phyloP scores from a whole-genome alignment of 352 stramenopile species.

The Globisporangium cylindrosporum region DNA sequence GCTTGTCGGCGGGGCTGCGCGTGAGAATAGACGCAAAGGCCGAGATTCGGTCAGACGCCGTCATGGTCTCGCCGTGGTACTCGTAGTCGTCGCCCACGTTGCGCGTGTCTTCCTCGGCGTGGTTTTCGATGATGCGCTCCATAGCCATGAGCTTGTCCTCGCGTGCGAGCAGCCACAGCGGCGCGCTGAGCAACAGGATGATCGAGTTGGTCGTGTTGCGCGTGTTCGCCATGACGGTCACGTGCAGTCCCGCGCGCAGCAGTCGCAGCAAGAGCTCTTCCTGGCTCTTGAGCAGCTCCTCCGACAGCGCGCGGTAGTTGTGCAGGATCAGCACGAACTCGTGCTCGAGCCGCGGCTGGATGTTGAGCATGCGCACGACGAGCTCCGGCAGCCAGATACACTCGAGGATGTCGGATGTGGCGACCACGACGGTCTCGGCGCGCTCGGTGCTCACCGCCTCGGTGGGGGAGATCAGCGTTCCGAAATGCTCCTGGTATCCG shows the following conservation, averaged over 20 bases:
- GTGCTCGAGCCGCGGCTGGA: slow-evolving; percentile 53
- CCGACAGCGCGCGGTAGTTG: slow-evolving; percentile 25
- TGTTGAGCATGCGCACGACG: slow-evolving; percentile 57
- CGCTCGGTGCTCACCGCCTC: slow-evolving; percentile 27
- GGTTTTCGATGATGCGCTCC: slow-evolving; percentile 58
- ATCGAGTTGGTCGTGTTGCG: slow-evolving; percentile 39
- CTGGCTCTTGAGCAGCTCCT: slow-evolving; percentile 28
- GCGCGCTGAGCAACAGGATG: slow-evolving; percentile 51
- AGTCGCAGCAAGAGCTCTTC: slow-evolving; percentile 39
- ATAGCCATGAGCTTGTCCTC: slow-evolving; percentile 67
- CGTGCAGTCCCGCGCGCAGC: slow-evolving; percentile 44
- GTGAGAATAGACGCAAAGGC: slow-evolving; percentile 60
- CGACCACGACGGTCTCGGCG: slow-evolving; percentile 30
- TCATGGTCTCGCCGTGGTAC: slow-evolving; percentile 54
- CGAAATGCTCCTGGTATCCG: slow-evolving; percentile 58
- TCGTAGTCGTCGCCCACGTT: slow-evolving; percentile 54
- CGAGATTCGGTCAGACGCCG: slow-evolving; percentile 40
- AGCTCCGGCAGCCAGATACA: slow-evolving; percentile 54
- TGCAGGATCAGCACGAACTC: slow-evolving; percentile 59
- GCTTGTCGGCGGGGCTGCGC: slow-evolving; percentile 37
- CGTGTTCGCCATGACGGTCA: slow-evolving; percentile 55
- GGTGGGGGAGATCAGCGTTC: slow-evolving; percentile 38
- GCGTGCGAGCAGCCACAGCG: slow-evolving; percentile 50
- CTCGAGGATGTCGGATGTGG: slow-evolving; percentile 37
- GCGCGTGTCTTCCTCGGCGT: slow-evolving; percentile 49